Conservation (phyloP, 805 yeast species). For the Candida easanensis region DNA sequence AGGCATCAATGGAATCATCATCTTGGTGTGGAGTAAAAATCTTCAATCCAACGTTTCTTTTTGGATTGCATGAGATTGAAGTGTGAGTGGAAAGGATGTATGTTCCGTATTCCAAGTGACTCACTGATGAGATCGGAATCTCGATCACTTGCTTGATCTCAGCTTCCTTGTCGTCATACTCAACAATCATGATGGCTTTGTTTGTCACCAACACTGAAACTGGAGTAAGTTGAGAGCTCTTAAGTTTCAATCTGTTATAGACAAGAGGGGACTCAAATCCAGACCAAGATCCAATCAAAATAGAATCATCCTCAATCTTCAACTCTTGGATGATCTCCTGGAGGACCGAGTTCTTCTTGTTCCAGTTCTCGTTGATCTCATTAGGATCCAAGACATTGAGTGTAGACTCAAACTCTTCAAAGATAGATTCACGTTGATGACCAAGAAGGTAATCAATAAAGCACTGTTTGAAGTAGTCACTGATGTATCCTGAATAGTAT, state of each 20-base stretch:
- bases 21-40: constrained; percentile 10
- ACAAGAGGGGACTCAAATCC: constrained; percentile 24
- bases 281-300: constrained; percentile 27
- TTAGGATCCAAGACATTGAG: constrained; percentile 29
- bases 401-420: constrained; percentile 40
- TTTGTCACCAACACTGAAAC: constrained; percentile 24
- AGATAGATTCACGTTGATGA: constrained; percentile 31
- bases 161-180: constrained; percentile 20
- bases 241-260: constrained; percentile 18
- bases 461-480: constrained; percentile 44
- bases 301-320: constrained; percentile 21
- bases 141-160: constrained; percentile 16
- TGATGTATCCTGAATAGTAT: constrained; percentile 41
- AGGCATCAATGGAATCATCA: not conserved
- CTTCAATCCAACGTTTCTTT: constrained; percentile 32
- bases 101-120: constrained; percentile 31
- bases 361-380: constrained; percentile 18
- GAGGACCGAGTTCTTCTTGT: constrained; percentile 30
- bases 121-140: constrained; percentile 20
- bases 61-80: constrained; percentile 26
- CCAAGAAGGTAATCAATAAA: constrained; percentile 41
- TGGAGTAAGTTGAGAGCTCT: constrained; percentile 4
- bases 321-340: constrained; percentile 16
- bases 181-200: constrained; percentile 19
- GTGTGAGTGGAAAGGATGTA: constrained; percentile 24